phyloP scores from a whole-genome alignment of 345 rosid genomes.

The Schrenkiella parvula region DNA sequence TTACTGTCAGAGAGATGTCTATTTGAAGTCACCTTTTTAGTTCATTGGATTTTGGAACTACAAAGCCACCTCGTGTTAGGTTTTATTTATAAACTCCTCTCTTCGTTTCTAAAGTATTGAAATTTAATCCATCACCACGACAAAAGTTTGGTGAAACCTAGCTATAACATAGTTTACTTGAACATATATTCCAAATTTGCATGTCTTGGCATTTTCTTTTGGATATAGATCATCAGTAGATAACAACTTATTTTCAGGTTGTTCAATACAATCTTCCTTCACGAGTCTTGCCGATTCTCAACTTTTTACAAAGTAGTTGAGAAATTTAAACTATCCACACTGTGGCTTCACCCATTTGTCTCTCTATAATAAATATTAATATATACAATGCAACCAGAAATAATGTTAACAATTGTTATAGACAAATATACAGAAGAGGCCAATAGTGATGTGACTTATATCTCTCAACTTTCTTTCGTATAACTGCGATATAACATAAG shows the following conservation, averaged over 20 bases:
- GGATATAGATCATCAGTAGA: not conserved
- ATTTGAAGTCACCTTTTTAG: conserved; percentile 9
- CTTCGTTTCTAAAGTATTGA: not conserved
- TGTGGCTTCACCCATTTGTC: not conserved
- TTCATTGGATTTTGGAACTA: conserved; percentile 23
- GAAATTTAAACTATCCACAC: conserved; percentile 11
- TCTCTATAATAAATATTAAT: conserved; percentile 1
- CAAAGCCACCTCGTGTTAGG: not conserved
- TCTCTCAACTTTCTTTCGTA: not conserved
- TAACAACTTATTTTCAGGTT: not conserved
- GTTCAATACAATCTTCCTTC: not conserved
- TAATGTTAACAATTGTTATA: conserved; percentile 7
- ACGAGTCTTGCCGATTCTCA: conserved; percentile 17
- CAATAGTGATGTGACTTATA: conserved; percentile 6
- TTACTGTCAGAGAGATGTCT: conserved; percentile 19
- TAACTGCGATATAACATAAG: not conserved
- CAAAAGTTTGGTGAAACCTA: not conserved
- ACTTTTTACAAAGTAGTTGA: conserved; percentile 22
- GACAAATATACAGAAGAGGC: not conserved
- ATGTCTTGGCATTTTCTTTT: not conserved
- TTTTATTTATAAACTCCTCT: not conserved
- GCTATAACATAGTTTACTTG: not conserved
- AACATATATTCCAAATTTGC: not conserved
- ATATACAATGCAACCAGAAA: not conserved
- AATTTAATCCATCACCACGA: not conserved